Evolutionary conservation across 306 rosid genomes (phyloP), one percentile per base, ranked within the genome.

Genomic region (Benincasa hispida): DNA sequence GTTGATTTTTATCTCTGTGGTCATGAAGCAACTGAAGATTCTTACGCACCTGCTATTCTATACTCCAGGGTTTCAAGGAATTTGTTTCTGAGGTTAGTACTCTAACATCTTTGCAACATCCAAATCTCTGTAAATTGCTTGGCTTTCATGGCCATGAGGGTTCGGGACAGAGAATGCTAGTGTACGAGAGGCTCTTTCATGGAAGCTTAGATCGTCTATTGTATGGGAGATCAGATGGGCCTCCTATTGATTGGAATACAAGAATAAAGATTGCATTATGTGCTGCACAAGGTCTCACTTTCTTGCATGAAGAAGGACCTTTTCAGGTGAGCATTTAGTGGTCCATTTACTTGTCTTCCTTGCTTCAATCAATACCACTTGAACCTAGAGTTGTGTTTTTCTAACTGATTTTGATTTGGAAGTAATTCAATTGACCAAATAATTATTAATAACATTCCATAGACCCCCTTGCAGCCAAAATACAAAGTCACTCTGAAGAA

Each of bases 221-320:
- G 61, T 90, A 85, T 72, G 99, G 96, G 76, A 87, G 99, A 81
- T 86, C 97, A 67, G 99, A 95, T 79, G 97, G 96, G 14, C 98
- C 99, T 11, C 88, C 92, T 13, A 85, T 95, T 79, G 99, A 95
- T 83, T 95, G 99, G 99, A 95, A 90, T 72, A 90, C 98, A 58
- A 89, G 99, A 87, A 92, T 91, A 87, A 92, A 89, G 87, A 90
- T 95, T 80, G 95, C 97, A 57, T 82, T 90, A 63, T 90, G 92
- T 69, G 96, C 99, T 76, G 98, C 99, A 19, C 97, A 92, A 63
- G 99, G 99, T 62, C 98, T 95, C 75, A 89, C 97, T 51, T 95
- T 95, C 87, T 87, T 95, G 91, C 99, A 95, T 50, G 99, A 95
- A 85, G 99, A 95, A 86, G 99, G 99, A 60, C 99, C 99, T 79